Base-by-base conservation (phyloP, 805 yeast species). In the Nakazawaea sp. region DNA sequence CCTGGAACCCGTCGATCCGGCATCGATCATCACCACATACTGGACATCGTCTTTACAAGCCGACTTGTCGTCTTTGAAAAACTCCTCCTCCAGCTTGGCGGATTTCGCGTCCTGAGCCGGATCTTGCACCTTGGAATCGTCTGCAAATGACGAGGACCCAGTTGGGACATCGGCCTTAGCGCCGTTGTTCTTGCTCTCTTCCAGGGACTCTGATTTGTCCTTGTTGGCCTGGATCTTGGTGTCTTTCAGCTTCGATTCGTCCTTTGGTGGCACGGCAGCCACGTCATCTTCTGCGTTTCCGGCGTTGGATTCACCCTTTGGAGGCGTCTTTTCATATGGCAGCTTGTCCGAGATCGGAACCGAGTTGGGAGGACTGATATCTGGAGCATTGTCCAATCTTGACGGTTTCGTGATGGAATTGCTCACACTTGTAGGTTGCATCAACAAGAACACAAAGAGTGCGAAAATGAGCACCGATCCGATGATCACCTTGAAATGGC, bases 1-100 rank as follows among this genome's bases (percentile, higher is more conserved):
- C 58, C 98, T 79, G 12, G 97, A 88, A 23, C 98, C 98, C 12
- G 95, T 82, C 1, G 97, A 89, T 7, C 98, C 99, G 6, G 98
- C 98, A 65, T 92, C 99, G 40, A 92, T 68, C 96, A 92, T 88
- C 18, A 92, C 73, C 21, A 89, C 97, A 49, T 71, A 90, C 53
- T 83, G 82, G 25, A 73, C 61, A 32, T 62, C 57, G 17, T 57
- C 47, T 40, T 43, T 51, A 51, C 76, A 70, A 16, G 47, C 44
- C 16, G 53, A 54, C 18, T 12, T 19, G 16, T 23, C 17, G 19
- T 28, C 30, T 12, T 13, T 13, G 16, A 26, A 26, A 13, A 26
- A 26, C 16, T 28, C 30, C 24, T 21, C 24, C 24, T 21, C 24
- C 24, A 8, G 10, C 10, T 21, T 7, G 10, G 24, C 24, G 10